phyloP scores from a whole-genome alignment of 768 basidiomycete species.

The Hygrophoropsis aurantiaca region DNA sequence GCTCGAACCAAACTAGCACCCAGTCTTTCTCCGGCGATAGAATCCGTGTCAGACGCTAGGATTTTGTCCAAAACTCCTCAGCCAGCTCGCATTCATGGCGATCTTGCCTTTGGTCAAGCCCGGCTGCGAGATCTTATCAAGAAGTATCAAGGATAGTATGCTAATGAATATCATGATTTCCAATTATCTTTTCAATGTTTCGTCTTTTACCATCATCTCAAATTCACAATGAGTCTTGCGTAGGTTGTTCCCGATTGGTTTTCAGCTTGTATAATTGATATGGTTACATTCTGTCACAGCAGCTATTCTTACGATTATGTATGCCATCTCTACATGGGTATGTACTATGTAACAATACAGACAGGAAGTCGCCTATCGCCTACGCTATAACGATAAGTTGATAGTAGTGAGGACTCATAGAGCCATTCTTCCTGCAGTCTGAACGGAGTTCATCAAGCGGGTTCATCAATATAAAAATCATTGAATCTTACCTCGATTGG shows the following conservation, averaged over 20 bases:
- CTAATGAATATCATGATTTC: not conserved
- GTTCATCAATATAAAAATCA: not conserved
- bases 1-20: conserved; percentile 31
- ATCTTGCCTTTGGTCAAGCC: conserved; percentile 76
- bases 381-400: too few relatives aligned
- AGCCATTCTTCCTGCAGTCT: conserved; percentile 26
- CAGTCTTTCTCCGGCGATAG: conserved; percentile 32
- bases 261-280: too few relatives aligned
- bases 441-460: not conserved
- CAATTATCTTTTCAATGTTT: not conserved
- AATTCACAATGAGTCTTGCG: too few relatives aligned
- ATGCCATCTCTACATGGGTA: too few relatives aligned
- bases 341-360: too few relatives aligned
- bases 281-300: too few relatives aligned
- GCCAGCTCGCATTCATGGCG: conserved; percentile 28
- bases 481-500: conserved; percentile 45
- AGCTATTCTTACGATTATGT: not conserved
- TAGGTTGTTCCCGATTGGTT: too few relatives aligned
- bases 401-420: not conserved
- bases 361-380: too few relatives aligned
- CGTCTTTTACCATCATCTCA: not conserved
- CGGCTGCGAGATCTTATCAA: conserved; percentile 75
- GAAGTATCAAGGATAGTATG: conserved; percentile 62
- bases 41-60: conserved; percentile 13
- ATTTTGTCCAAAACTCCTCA: conserved; percentile 10